Evolutionary conservation across 2,329 filamentous ascomycete species (phyloP), one percentile per base, ranked within the genome.

Genomic region (Arthrobotrys conoides): DNA sequence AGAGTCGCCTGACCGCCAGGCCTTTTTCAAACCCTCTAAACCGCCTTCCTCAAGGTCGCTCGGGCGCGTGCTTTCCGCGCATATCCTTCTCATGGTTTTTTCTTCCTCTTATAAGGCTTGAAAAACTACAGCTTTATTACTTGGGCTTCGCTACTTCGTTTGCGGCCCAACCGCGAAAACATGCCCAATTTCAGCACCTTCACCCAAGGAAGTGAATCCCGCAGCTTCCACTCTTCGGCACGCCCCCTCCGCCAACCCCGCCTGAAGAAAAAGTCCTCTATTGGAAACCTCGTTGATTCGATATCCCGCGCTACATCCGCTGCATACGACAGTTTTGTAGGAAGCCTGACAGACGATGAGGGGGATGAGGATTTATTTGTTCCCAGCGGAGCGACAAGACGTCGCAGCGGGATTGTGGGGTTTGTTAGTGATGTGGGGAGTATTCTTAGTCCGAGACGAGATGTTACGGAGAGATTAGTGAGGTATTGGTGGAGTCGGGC

Each of bases 401-500:
- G 73, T 16, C 48, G 73, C 38, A 77, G 67, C 24, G 73, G 73
- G 16, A 24, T 77, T 14, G 61, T 77, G 6, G 73, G 73, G 41
- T 66, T 76, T 24, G 51, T 76, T 4, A 77, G 67, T 22, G 68
- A 71, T 68, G 68, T 71, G n/a, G 80, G 80, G 79, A 82, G 67
- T 66, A 90, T 90, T 87, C 85, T 92, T 65, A 87, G 88, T 78
- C 90, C 90, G 51, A 87, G 87, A 83, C 88, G 90, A 81, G 83
- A 84, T 33, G 88, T 88, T 3, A 90, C 91, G 27, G 88, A 86
- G 82, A 86, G 86, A 76, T 86, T 89, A 20, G 87, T 91, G 24
- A 87, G 89, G 80, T 86, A 85, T 73, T 92, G 90, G 90, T 91
- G 89, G 87, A 87, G 85, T 80, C 87, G 90, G 41, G 91, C 90